Conservation (phyloP, 192 early-diverging fungal species). For the Rhizophagus prolifer region DNA sequence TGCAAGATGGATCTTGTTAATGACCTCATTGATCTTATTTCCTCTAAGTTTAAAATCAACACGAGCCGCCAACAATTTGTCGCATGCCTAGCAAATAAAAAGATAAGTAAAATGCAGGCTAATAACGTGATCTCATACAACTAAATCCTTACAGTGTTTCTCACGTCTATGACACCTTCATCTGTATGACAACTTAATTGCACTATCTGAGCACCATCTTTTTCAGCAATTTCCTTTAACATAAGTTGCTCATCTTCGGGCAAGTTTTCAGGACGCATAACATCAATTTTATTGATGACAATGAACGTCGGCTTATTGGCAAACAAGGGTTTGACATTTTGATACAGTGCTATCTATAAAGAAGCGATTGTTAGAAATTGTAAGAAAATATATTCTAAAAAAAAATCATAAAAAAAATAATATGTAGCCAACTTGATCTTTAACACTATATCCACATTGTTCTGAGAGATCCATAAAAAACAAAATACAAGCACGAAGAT, state of each 20-base stretch:
- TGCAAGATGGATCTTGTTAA: slow-evolving; percentile 96
- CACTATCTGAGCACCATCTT: slow-evolving; percentile 69
- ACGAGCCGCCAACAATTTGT: slow-evolving; percentile 85
- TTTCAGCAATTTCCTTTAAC: slow-evolving; percentile 70
- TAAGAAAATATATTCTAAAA: neutral
- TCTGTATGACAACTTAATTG: slow-evolving; percentile 92
- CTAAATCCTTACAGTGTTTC: slow-evolving; percentile 54
- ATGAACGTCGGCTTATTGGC: slow-evolving; percentile 96
- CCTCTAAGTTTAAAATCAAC: slow-evolving; percentile 96
- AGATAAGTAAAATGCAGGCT: neutral
- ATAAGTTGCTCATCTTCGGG: slow-evolving; percentile 66
- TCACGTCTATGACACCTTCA: slow-evolving; percentile 95
- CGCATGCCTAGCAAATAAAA: slow-evolving; percentile 68
- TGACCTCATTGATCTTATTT: slow-evolving; percentile 83
- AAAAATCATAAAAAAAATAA: neutral
- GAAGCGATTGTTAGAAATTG: neutral
- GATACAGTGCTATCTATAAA: slow-evolving; percentile 69
- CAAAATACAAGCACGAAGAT: slow-evolving; percentile 91
- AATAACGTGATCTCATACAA: neutral
- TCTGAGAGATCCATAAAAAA: slow-evolving; percentile 99
- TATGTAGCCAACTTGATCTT: slow-evolving; percentile 64
- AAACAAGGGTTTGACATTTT: slow-evolving; percentile 97
- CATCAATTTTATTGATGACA: slow-evolving; percentile 97
- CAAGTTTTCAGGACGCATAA: slow-evolving; percentile 77
- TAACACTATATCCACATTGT: slow-evolving; percentile 97